Evolutionary conservation across 208 protist genomes (phyloP), one percentile per base, ranked within the genome.

Genomic region (Spongospora subterranea): DNA sequence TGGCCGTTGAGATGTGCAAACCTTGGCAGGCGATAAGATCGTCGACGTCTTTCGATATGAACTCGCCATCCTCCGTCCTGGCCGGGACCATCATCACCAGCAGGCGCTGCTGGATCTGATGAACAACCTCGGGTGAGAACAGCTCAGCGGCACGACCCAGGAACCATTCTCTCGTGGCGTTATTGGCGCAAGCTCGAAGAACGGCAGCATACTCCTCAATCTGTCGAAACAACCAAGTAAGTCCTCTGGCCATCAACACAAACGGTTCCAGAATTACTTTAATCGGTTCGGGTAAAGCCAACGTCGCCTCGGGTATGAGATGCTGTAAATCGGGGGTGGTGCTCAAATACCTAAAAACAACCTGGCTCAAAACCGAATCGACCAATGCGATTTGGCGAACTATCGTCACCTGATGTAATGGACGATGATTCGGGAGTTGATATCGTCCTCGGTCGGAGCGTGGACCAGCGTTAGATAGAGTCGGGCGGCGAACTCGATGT

Each of bases 201-300:
- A 82, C 71, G 17, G 71, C n/a, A n/a, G 71, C 71, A n/a, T 82
- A 82, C 71, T 82, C 71, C 17, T 43, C 35, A n/a, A 82, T n/a
- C 35, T 43, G 71, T 6, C 50, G 50, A 60, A 6, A 60, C 50
- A 24, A 60, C 50, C 24, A 24, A 60, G 6, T 29, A 24, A 24
- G 50, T 29, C 50, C 13, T 60, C 24, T 60, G 50, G 50, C 24
- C 24, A 24, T 29, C 6, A 60, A 6, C 50, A 24, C 6, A 60
- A 60, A n/a, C n/a, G n/a, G n/a, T n/a, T n/a, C n/a, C n/a, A n/a
- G n/a, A n/a, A n/a, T n/a, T n/a, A n/a, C 50, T 24, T 60, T 60
- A 24, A 60, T 60, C 13, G 50, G 24, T 20, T 82, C 71, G 71
- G 71, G 71, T 20, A 82, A n/a, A 13, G 71, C n/a, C 17, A 35